Evolutionary conservation across 1,284 basidiomycete genomes (phyloP), one percentile per base, ranked within the genome.

Genomic region (Ustanciosporium gigantosporum): DNA sequence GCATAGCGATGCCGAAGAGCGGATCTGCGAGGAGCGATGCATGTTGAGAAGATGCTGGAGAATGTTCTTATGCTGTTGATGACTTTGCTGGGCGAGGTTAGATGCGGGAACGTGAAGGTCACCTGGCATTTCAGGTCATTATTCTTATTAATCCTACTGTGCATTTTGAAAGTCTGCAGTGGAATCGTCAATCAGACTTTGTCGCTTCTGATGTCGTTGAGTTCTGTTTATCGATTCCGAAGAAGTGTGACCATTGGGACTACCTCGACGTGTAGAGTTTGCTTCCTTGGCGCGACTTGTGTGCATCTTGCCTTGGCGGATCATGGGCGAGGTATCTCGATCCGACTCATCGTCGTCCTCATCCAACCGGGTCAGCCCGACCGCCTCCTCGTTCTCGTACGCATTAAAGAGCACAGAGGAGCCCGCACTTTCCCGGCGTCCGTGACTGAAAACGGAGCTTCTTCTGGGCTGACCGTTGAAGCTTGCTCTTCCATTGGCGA

Each of bases 351-450:
- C 61, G 34, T 58, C 58, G 31, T 61, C 53, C 49, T 69, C 70
- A 25, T 71, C 67, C 1, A 73, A 56, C 34, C 59, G 69, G 24
- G 66, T 47, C n/a, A 73, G 36, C 4, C 64, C 67, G 7, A 72
- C 41, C n/a, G 57, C 50, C 55, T 70, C 69, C 35, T 73, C 62
- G 36, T 59, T 55, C 39, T 73, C 68, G 41, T 71, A 69, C 4
- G 68, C 66, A 25, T 58, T 67, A 61, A 73, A 73, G 22, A 73
- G 55, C 15, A 73, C 68, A 13, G 52, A 58, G 0, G 65, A 58
- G 23, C 50, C 58, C 20, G 46, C 57, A 20, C 58, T 62, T 31
- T 58, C 51, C 29, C 58, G 51, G 34, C 66, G 41, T 8, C 49
- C 37, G 25, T 68, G 61, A 0, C 42, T 49, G 14, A 46, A 58